Conservation (phyloP, 1,139 yeast species). For the Magnusiomyces magnusii region DNA sequence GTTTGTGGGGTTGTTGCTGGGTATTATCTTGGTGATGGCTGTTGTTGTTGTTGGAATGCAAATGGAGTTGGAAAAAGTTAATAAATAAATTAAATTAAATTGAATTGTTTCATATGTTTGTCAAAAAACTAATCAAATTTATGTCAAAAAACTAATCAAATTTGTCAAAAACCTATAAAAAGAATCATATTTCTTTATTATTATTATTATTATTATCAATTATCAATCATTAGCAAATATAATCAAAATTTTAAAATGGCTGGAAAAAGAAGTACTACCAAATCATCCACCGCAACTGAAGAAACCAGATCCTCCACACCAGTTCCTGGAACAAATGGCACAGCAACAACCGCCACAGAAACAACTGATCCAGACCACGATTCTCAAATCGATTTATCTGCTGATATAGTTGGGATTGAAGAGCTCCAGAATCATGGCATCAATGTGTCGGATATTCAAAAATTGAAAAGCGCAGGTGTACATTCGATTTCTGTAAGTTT, state of each 20-base stretch:
- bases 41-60: not conserved
- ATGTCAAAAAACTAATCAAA: not conserved
- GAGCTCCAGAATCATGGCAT: slow-evolving; percentile 51
- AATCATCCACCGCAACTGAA: slow-evolving; percentile 5
- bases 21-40: not conserved
- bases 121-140: not conserved
- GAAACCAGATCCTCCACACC: slow-evolving; percentile 7
- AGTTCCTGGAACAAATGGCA: not conserved
- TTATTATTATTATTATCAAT: not conserved
- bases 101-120: not conserved
- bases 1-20: not conserved
- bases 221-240: not conserved
- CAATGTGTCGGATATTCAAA: slow-evolving; percentile 51
- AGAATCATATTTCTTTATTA: no score
- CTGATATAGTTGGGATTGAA: slow-evolving; percentile 39
- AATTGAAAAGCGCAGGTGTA: slow-evolving; percentile 46
- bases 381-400: slow-evolving; percentile 9
- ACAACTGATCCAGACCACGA: slow-evolving; percentile 6
- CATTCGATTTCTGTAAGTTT: slow-evolving; percentile 49
- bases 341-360: no score
- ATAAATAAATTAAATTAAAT: no score
- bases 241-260: slow-evolving; percentile 11
- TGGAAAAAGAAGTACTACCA: slow-evolving; percentile 8
- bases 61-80: slow-evolving; percentile 1
- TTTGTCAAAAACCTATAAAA: no score